Conservation (phyloP, 306 rosid species). For the Casuarina glauca region DNA sequence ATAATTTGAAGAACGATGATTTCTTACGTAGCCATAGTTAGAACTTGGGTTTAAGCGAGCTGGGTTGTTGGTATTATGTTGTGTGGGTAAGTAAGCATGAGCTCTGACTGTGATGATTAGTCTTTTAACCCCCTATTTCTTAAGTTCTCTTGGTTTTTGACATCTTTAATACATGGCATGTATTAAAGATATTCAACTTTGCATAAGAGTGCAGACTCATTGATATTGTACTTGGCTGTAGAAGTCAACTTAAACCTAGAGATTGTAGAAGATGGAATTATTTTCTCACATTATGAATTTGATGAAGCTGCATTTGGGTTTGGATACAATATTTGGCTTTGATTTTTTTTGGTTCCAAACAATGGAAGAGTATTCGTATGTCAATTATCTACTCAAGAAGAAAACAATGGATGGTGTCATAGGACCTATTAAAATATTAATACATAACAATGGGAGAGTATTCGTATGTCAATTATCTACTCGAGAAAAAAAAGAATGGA, state of each 20-base stretch:
- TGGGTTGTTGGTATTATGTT: background rate
- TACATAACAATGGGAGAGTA: background rate
- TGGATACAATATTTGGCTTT: background rate
- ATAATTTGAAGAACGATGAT: background rate
- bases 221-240: background rate
- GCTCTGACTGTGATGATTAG: background rate
- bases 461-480: background rate
- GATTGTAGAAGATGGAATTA: background rate
- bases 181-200: background rate
- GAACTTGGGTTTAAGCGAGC: background rate
- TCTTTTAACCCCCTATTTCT: background rate
- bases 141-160: background rate
- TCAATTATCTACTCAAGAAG: background rate
- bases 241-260: background rate
- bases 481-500: background rate
- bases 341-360: background rate
- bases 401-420: background rate
- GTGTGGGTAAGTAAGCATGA: background rate
- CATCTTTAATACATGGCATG: background rate
- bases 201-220: background rate
- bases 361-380: background rate
- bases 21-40: background rate
- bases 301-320: background rate
- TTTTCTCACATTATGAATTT: background rate
- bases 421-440: background rate